These are phyloP conservation scores for Pseudomonodictys pantanalensis DNA, from an alignment of 495 filamentous ascomycete genomes.

Conservation along the genomic window DNA sequence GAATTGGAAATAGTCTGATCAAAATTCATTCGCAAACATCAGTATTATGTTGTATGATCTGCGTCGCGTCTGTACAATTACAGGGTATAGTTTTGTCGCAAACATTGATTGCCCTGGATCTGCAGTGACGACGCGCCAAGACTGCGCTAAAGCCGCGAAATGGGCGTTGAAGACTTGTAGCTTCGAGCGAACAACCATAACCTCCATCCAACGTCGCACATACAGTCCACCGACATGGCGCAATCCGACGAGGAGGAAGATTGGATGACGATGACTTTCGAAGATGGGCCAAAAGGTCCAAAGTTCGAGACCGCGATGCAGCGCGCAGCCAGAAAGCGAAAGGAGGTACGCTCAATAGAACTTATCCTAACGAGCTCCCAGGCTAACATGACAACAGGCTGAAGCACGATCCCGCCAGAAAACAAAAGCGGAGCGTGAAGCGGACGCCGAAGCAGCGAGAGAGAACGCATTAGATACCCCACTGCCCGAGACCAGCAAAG, in stretches of 20 bases:
- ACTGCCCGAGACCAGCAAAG: slow-evolving; percentile 67
- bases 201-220: background rate
- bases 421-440: slow-evolving; percentile 79
- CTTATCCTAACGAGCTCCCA: slow-evolving; percentile 4
- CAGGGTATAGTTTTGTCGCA: too few species aligned
- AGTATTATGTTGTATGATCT: too few species aligned
- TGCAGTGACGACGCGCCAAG: too few species aligned
- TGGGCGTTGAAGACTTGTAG: too few species aligned
- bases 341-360: slow-evolving; percentile 47
- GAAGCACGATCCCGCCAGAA: slow-evolving; percentile 60
- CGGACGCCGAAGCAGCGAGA: slow-evolving; percentile 63
- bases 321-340: slow-evolving; percentile 52
- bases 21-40: too few species aligned
- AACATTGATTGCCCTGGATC: too few species aligned
- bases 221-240: slow-evolving; percentile 10
- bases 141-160: too few species aligned
- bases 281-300: slow-evolving; percentile 46
- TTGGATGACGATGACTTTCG: slow-evolving; percentile 64
- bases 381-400: background rate
- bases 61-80: too few species aligned
- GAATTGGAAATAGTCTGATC: too few species aligned
- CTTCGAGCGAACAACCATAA: background rate
- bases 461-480: slow-evolving; percentile 71
- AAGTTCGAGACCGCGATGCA: slow-evolving; percentile 58
- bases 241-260: slow-evolving; percentile 55